These are phyloP conservation scores for Penicillium pancosmium DNA, from an alignment of 495 filamentous ascomycete genomes.

Conservation along the genomic window DNA sequence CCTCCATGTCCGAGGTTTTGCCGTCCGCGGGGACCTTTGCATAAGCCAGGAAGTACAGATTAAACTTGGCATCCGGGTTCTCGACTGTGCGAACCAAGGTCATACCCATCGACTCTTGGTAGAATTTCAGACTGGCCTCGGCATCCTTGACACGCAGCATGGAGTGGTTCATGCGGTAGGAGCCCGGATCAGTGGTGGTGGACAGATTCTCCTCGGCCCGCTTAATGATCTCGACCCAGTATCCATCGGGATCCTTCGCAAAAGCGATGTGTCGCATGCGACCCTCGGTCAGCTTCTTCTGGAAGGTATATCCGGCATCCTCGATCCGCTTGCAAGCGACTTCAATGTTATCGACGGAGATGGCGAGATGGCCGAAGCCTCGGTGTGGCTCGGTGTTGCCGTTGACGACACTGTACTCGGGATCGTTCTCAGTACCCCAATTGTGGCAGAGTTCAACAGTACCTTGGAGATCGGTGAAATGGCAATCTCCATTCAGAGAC, in stretches of 20 bases:
- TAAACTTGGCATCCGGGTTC: conserved; percentile 72
- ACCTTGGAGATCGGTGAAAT: conserved; percentile 83
- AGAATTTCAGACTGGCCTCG: conserved; percentile 83
- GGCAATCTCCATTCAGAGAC: conserved; percentile 72
- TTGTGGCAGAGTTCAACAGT: conserved; percentile 96
- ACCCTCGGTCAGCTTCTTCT: conserved; percentile 90
- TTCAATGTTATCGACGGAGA: conserved; percentile 89
- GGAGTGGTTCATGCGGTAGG: conserved; percentile 66
- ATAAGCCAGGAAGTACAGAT: conserved; percentile 93
- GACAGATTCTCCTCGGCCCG: conserved; percentile 55
- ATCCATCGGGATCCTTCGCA: conserved; percentile 88
- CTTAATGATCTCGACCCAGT: conserved; percentile 80
- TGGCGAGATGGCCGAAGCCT: conserved; percentile 88
- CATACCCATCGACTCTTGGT: conserved; percentile 91
- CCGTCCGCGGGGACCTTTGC: conserved; percentile 52
- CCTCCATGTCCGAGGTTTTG: conserved; percentile 60
- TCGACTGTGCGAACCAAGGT: conserved; percentile 71
- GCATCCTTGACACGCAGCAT: conserved; percentile 95
- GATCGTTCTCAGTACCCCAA: conserved; percentile 89
- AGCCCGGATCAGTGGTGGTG: conserved; percentile 52
- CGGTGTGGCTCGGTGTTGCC: conserved; percentile 86
- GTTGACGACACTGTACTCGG: conserved; percentile 78
- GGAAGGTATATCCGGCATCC: conserved; percentile 86
- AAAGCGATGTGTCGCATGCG: conserved; percentile 90
- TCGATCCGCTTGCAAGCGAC: conserved; percentile 85